Evolutionary conservation across 345 rosid genomes (phyloP), one percentile per base, ranked within the genome.

Genomic region (Balakata baccata): DNA sequence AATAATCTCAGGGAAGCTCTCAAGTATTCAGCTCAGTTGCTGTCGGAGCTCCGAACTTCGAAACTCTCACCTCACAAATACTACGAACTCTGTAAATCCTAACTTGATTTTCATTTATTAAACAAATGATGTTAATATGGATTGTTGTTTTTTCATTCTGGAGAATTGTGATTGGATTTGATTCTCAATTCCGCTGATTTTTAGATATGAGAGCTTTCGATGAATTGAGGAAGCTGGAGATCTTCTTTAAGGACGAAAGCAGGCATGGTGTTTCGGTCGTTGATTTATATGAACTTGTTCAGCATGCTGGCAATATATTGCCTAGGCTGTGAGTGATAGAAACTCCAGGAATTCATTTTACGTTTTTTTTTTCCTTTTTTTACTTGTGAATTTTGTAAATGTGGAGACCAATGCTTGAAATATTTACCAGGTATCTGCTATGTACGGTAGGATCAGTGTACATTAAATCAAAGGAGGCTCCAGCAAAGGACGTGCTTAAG

Each of bases 381-480:
- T 13, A 8, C 7, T 2, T 6, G 7, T 51, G 2, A 9, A 3
- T 72, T 50, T 52, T 51, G 14, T 59, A 6, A 29, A 54, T 13
- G 51, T 41, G 22, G 52, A 14, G 10, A 64, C 41, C 56, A 25
- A 67, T 50, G 45, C 20, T 68, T 50, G 53, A 68, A 38, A 22
- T 61, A 17, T 64, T 53, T 41, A 52, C 23, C 81, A 95, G 99
- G 83, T 95, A 95, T 85, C 94, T 95, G 63, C 93, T 95, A 37
- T 92, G 98, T 76, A 95, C 99, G 2, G 96, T 94, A 51, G 99
- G 99, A 78, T 95, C 98, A 6, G 99, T 95, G 37, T 95, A 91
- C 74, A 90, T 95, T 61, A 95, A 85, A 84, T 87, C 99, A 46
- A 92, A 95, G 84, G 99, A 92, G 85, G 96, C 96, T 68, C 97